Evolutionary conservation across 2,329 filamentous ascomycete species (phyloP).

Genomic region (Aulographum hederae): DNA sequence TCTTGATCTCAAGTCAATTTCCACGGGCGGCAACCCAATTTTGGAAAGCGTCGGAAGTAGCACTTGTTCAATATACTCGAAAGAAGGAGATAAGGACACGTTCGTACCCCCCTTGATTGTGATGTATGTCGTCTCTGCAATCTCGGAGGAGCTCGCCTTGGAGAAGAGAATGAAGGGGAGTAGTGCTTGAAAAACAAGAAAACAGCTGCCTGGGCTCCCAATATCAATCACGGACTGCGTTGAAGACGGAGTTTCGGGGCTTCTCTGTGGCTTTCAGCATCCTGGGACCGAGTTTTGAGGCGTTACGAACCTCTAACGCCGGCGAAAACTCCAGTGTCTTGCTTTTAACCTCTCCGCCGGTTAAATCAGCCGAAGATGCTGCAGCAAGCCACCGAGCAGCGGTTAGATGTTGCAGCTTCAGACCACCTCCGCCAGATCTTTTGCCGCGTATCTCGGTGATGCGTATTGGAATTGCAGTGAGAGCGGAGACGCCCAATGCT

Average conservation of each 20-base stretch:
- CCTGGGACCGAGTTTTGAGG: background rate
- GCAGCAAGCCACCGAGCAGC: conserved; percentile 33
- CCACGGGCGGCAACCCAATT: conserved; percentile 31
- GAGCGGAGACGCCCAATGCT: conserved; percentile 33
- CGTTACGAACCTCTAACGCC: background rate
- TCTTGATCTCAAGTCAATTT: conserved; percentile 14
- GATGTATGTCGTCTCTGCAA: conserved; percentile 12
- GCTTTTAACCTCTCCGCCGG: conserved; percentile 21
- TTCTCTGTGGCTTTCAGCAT: conserved; percentile 1
- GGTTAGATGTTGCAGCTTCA: conserved; percentile 39
- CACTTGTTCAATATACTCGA: conserved; percentile 37
- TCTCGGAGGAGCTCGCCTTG: conserved; percentile 6
- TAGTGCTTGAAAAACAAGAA: conserved; percentile 39
- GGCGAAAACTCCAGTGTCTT: conserved; percentile 22
- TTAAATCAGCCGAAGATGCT: conserved; percentile 25
- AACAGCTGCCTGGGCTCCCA: conserved; percentile 33
- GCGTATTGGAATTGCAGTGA: conserved; percentile 30
- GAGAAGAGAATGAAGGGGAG: conserved; percentile 37
- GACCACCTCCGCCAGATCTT: conserved; percentile 29
- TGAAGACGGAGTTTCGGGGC: no score
- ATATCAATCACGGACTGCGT: conserved; percentile 17
- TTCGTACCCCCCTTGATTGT: conserved; percentile 40
- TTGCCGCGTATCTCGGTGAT: conserved; percentile 37
- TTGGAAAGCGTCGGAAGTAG: conserved; percentile 32
- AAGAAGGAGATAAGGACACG: conserved; percentile 33